These are phyloP conservation scores for Suillus hirtellus DNA, from an alignment of 768 basidiomycete species.

Conservation along the genomic window DNA sequence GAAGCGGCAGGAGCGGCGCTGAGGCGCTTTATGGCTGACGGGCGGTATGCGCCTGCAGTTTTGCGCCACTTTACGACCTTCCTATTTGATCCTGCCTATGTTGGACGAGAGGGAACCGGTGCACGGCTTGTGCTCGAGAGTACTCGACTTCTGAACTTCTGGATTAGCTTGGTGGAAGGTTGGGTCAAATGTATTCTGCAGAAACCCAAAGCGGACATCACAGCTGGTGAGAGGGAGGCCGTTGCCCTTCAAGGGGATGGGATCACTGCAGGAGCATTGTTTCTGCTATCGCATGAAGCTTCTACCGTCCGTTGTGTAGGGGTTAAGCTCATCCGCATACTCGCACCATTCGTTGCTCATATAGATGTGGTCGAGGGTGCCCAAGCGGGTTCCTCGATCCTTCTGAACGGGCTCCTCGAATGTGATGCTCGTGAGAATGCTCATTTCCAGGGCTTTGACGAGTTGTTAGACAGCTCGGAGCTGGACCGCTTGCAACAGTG, in stretches of 20 bases:
- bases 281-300: slow-evolving; percentile 64
- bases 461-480: slow-evolving; percentile 63
- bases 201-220: slow-evolving; percentile 38
- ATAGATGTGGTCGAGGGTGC: slow-evolving; percentile 37
- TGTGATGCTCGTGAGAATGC: slow-evolving; percentile 45
- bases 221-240: slow-evolving; percentile 42
- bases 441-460: slow-evolving; percentile 63
- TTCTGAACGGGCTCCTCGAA: slow-evolving; percentile 55
- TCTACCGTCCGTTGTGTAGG: slow-evolving; percentile 56
- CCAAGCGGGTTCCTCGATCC: slow-evolving; percentile 33
- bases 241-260: slow-evolving; percentile 53
- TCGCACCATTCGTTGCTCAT: slow-evolving; percentile 50
- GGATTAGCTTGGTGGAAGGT: slow-evolving; percentile 68
- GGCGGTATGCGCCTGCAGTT: slow-evolving; percentile 53
- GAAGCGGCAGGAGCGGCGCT: slow-evolving; percentile 70
- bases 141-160: slow-evolving; percentile 64
- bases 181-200: slow-evolving; percentile 59
- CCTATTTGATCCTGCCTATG: slow-evolving; percentile 67
- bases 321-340: slow-evolving; percentile 60
- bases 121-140: slow-evolving; percentile 68
- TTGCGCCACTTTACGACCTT: slow-evolving; percentile 67
- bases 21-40: slow-evolving; percentile 70
- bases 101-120: slow-evolving; percentile 64
- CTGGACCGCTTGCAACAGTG: slow-evolving; percentile 65
- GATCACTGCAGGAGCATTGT: slow-evolving; percentile 71